phyloP scores from a whole-genome alignment of 208 protist species.

The Jaenimonas drosophilae region DNA sequence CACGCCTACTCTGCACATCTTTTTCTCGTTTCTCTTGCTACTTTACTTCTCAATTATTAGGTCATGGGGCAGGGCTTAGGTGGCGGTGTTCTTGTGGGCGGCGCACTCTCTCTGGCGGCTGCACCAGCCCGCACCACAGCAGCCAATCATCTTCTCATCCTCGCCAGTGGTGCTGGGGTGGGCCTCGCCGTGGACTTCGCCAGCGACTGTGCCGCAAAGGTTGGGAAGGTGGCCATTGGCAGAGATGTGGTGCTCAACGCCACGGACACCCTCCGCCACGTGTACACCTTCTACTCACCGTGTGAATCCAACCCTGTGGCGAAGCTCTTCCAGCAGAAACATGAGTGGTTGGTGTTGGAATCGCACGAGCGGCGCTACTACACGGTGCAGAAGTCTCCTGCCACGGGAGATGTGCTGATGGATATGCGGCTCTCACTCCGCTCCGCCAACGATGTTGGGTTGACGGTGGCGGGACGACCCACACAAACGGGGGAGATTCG shows the following conservation, averaged over 20 bases:
- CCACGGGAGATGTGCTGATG: slow-evolving; percentile 77
- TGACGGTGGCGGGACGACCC: slow-evolving; percentile 55
- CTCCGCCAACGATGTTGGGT: slow-evolving; percentile 77
- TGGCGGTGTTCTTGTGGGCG: slow-evolving; percentile 49
- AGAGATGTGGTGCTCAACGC: slow-evolving; percentile 78
- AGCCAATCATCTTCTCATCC: slow-evolving; percentile 52
- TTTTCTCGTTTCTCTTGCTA: slow-evolving; percentile 5
- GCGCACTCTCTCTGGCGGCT: slow-evolving; percentile 40
- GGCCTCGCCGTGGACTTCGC: slow-evolving; percentile 76
- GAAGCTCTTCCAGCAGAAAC: slow-evolving; percentile 71
- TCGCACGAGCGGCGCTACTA: slow-evolving; percentile 66
- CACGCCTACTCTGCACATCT: slow-evolving; percentile 1
- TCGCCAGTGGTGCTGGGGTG: slow-evolving; percentile 28
- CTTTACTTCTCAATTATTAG: not conserved
- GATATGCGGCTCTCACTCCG: slow-evolving; percentile 74
- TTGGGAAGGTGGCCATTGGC: slow-evolving; percentile 79
- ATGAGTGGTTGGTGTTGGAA: slow-evolving; percentile 87
- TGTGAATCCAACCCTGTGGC: slow-evolving; percentile 62
- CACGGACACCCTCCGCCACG: slow-evolving; percentile 70
- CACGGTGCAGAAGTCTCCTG: slow-evolving; percentile 80
- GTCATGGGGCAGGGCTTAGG: slow-evolving; percentile 79
- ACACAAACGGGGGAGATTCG: slow-evolving; percentile 76
- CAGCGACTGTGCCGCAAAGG: slow-evolving; percentile 67
- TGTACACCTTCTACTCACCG: slow-evolving; percentile 82
- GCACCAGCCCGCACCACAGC: slow-evolving; percentile 34